Conservation (phyloP, 2,329 filamentous ascomycete genomes). For the Pseudogymnoascus sp. region DNA sequence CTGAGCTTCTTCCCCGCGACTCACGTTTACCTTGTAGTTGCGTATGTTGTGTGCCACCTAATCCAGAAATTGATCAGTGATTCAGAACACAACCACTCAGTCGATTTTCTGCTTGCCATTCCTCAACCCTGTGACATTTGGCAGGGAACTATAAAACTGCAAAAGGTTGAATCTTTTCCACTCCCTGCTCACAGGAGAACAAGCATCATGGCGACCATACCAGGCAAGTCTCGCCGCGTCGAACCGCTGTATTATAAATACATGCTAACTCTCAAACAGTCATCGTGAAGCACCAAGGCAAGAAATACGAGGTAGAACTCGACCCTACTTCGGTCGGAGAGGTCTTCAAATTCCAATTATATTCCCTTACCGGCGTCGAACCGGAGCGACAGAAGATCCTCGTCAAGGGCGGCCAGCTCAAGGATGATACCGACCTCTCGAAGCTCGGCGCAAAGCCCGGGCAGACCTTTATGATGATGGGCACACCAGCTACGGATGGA, state of each 20-base stretch:
- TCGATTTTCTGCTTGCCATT: neutral
- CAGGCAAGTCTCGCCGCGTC: slow-evolving; percentile 21
- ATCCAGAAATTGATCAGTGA: slow-evolving; percentile 6
- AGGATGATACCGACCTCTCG: slow-evolving; percentile 84
- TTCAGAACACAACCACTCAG: slow-evolving; percentile 1
- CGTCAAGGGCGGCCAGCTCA: slow-evolving; percentile 88
- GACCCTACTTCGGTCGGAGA: slow-evolving; percentile 79
- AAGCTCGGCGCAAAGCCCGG: slow-evolving; percentile 78
- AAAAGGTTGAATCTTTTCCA: neutral
- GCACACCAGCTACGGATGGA: slow-evolving; percentile 65
- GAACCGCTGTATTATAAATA: neutral
- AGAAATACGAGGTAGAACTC: slow-evolving; percentile 89
- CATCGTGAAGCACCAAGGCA: slow-evolving; percentile 89
- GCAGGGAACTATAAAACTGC: neutral
- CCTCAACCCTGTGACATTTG: neutral
- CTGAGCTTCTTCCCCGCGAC: slow-evolving; percentile 7
- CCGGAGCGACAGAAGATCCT: slow-evolving; percentile 94
- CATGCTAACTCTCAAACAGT: slow-evolving; percentile 45
- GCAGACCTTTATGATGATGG: slow-evolving; percentile 93
- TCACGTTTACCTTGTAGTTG: slow-evolving; percentile 3
- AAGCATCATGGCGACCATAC: slow-evolving; percentile 28
- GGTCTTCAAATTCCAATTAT: slow-evolving; percentile 92
- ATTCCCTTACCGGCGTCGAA: slow-evolving; percentile 90
- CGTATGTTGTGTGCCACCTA: slow-evolving; percentile 6
- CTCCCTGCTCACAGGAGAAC: neutral